Percentiles rank a stretch among this genome's conserved stretches.
These are phyloP conservation scores for Candida awuae DNA, from an alignment of 805 yeast species.

Conservation along the genomic window DNA sequence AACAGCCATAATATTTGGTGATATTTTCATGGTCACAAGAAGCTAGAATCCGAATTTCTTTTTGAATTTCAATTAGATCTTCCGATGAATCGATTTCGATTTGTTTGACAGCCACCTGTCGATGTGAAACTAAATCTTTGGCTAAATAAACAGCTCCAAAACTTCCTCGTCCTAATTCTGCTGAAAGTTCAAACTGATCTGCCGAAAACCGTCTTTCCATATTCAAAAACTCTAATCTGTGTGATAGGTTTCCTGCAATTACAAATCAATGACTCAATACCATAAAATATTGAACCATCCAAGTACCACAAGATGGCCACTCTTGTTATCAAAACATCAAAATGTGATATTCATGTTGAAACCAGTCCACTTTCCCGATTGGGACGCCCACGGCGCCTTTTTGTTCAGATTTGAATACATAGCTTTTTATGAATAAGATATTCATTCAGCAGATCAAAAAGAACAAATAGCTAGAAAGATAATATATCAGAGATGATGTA, in stretches of 20 bases:
- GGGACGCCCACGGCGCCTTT: not conserved
- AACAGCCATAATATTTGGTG: conserved; percentile 64
- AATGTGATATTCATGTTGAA: too few species aligned
- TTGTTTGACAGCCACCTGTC: conserved; percentile 53
- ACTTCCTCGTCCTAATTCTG: conserved; percentile 66
- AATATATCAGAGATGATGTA: not conserved
- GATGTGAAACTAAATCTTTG: conserved; percentile 33
- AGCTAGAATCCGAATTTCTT: conserved; percentile 61
- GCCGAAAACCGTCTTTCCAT: conserved; percentile 5
- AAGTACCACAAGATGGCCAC: too few species aligned
- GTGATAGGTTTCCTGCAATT: not conserved
- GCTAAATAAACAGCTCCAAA: conserved; percentile 73
- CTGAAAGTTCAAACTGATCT: conserved; percentile 5
- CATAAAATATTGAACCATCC: not conserved
- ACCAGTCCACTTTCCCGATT: not conserved
- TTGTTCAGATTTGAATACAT: not conserved
- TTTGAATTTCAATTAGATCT: conserved; percentile 64
- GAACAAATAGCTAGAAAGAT: not conserved
- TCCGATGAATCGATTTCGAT: conserved; percentile 67
- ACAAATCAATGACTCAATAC: not conserved
- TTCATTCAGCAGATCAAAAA: too few species aligned
- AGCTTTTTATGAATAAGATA: too few species aligned
- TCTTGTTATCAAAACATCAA: too few species aligned
- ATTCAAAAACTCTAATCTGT: not conserved
- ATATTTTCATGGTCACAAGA: conserved; percentile 57